These are phyloP conservation scores for Tricholomella constricta DNA, from an alignment of 768 basidiomycete species.

Conservation along the genomic window DNA sequence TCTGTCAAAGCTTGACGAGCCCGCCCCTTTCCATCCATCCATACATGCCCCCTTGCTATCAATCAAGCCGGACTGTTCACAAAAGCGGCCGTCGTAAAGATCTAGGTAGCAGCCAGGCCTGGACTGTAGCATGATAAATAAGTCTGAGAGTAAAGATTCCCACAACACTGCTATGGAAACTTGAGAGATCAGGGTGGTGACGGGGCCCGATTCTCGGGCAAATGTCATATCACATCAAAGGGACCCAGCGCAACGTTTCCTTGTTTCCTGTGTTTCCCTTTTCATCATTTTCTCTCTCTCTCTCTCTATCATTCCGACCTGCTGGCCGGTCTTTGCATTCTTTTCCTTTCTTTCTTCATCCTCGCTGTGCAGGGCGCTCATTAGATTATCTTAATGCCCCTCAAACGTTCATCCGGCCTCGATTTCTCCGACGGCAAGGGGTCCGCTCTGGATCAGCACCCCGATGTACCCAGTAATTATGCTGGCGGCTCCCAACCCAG, in stretches of 20 bases:
- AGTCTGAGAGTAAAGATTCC: background rate
- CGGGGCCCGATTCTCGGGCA: background rate
- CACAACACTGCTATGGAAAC: slow-evolving; percentile 13
- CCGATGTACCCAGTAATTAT: slow-evolving; percentile 38
- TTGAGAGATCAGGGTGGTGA: background rate
- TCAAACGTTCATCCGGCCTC: slow-evolving; percentile 59
- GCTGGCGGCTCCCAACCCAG: slow-evolving; percentile 34
- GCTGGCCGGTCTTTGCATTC: slow-evolving; percentile 49
- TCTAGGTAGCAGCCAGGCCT: background rate
- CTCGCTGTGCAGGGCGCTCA: slow-evolving; percentile 42
- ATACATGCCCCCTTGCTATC: background rate
- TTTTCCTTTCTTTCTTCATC: slow-evolving; percentile 31
- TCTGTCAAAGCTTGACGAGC: background rate
- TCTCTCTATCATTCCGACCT: slow-evolving; percentile 34
- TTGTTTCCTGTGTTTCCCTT: slow-evolving; percentile 6
- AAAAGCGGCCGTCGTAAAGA: background rate
- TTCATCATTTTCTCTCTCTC: slow-evolving; percentile 13
- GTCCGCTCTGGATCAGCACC: slow-evolving; percentile 53
- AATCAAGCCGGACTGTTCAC: background rate
- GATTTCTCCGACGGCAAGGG: slow-evolving; percentile 65
- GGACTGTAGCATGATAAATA: background rate
- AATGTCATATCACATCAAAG: slow-evolving; percentile 6
- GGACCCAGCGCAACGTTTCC: slow-evolving; percentile 1
- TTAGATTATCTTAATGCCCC: slow-evolving; percentile 28
- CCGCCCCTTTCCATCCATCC: background rate